Evolutionary conservation across 2,329 filamentous ascomycete genomes (phyloP).

Genomic region (Ascomycota sp.): DNA sequence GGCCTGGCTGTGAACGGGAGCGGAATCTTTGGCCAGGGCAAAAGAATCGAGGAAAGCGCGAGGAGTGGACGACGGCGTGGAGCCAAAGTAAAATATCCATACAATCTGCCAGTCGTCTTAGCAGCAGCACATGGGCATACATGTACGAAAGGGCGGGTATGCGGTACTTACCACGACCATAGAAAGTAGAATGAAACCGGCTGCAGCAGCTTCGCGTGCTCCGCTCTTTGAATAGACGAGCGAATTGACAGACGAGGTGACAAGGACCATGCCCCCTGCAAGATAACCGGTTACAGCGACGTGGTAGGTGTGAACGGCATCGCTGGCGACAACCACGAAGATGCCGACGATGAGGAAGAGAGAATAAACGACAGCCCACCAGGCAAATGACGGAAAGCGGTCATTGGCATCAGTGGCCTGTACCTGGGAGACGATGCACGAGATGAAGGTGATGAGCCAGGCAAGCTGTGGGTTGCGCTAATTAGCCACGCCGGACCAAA

Average conservation of each 20-base stretch:
- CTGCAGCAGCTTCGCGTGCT: constrained; percentile 64
- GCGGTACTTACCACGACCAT: constrained; percentile 58
- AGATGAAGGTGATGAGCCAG: constrained; percentile 82
- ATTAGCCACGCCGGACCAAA: constrained; percentile 4
- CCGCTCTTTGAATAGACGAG: constrained; percentile 56
- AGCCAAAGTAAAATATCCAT: constrained; percentile 98
- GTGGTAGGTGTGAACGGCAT: constrained; percentile 70
- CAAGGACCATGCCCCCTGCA: constrained; percentile 59
- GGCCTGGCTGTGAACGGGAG: constrained; percentile 42
- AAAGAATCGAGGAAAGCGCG: constrained; percentile 90
- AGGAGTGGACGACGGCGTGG: constrained; percentile 63
- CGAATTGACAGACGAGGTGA: constrained; percentile 66
- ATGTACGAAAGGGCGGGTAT: neutral
- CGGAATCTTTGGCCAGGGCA: constrained; percentile 69
- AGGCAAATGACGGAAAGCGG: constrained; percentile 63
- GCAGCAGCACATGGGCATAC: neutral
- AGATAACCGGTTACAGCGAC: constrained; percentile 80
- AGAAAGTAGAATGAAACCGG: constrained; percentile 79
- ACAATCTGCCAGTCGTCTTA: constrained; percentile 39
- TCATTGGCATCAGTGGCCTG: constrained; percentile 17
- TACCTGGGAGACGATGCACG: constrained; percentile 51
- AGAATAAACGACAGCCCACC: constrained; percentile 79
- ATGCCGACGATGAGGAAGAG: constrained; percentile 64
- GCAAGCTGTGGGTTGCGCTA: constrained; percentile 39
- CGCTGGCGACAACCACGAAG: constrained; percentile 61